These are phyloP conservation scores for Perkinsus marinus DNA, from an alignment of 169 alveolate species.

Conservation along the genomic window DNA sequence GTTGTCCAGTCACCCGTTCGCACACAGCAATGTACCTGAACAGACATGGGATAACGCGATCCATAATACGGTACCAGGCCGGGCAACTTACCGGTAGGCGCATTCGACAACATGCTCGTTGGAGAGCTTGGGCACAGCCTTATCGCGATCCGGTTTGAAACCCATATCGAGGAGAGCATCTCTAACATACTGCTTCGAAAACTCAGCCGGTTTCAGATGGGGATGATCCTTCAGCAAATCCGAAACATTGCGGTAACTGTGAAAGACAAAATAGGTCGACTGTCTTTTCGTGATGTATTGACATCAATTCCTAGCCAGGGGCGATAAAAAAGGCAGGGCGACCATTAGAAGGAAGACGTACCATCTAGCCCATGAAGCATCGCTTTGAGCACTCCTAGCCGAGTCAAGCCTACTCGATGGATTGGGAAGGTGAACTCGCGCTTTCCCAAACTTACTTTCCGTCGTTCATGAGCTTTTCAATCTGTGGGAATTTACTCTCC, in stretches of 20 bases:
- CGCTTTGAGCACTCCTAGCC: too few relatives aligned
- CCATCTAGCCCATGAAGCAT: neutral
- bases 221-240: constrained; percentile 4
- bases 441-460: neutral
- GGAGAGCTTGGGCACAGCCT: neutral
- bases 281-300: too few relatives aligned
- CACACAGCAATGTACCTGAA: too few relatives aligned
- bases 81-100: neutral
- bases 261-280: neutral
- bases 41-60: too few relatives aligned
- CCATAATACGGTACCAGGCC: too few relatives aligned
- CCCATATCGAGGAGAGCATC: constrained; percentile 12
- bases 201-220: constrained; percentile 9
- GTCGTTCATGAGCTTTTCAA: neutral
- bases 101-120: constrained; percentile 5
- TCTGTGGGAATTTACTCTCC: neutral
- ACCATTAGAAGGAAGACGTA: too few relatives aligned
- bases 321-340: too few relatives aligned
- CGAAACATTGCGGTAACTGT: neutral
- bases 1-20: too few relatives aligned
- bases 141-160: neutral
- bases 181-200: constrained; percentile 15
- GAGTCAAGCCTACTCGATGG: neutral
- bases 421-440: neutral
- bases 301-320: too few relatives aligned